phyloP scores from a whole-genome alignment of 2,329 filamentous ascomycete genomes.

The Diaporthe amygdali region DNA sequence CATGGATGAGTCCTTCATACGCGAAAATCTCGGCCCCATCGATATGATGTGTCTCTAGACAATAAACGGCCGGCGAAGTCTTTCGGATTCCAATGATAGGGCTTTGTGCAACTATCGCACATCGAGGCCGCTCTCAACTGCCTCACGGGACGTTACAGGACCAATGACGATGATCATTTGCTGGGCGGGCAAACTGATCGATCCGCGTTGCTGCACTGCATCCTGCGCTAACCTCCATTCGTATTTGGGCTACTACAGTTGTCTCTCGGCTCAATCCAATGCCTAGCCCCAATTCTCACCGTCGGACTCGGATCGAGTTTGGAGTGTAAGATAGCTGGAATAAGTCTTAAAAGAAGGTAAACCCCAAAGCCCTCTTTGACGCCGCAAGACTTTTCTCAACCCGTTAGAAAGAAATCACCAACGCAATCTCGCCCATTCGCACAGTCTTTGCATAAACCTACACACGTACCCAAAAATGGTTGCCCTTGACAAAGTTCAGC shows the following conservation, averaged over 20 bases:
- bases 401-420: not conserved
- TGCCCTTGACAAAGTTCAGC: constrained; percentile 30
- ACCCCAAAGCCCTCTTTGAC: not conserved
- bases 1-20: not conserved
- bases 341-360: not conserved
- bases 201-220: not conserved
- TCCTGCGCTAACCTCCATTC: constrained; percentile 2
- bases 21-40: not conserved
- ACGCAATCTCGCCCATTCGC: not conserved
- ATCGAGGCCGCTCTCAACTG: not conserved
- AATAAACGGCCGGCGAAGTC: too few relatives aligned
- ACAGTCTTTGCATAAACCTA: not conserved
- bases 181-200: not conserved
- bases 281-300: not conserved
- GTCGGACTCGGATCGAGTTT: not conserved
- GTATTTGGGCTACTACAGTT: constrained; percentile 1
- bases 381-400: too few relatives aligned
- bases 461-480: not conserved
- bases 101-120: too few relatives aligned
- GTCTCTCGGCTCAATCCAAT: not conserved
- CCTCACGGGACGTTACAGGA: not conserved
- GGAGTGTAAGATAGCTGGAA: not conserved
- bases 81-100: too few relatives aligned
- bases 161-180: not conserved
- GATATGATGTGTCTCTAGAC: not conserved